Evolutionary conservation across 768 basidiomycete species (phyloP), one percentile per base, ranked within the genome.

Genomic region (Termitomyces sp.): DNA sequence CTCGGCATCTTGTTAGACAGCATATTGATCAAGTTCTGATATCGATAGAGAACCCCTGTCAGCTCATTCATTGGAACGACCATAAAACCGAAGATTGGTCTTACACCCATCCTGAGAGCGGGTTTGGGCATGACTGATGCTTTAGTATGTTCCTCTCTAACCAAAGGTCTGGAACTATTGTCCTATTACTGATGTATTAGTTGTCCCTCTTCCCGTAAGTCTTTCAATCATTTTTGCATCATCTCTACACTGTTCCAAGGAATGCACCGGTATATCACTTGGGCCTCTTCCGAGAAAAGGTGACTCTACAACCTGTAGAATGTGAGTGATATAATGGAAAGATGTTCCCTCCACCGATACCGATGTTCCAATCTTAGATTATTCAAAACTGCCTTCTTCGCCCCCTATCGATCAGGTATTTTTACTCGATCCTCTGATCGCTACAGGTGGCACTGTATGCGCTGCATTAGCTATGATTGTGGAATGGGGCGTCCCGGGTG

Each of bases 121-220:
- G 96, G 96, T 5, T 74, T 95, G 61, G 93, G 94, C 18, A 95
- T 98, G 93, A 83, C 89, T 0, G 92, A 96, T 64, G 92, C 90
- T 22, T 71, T 97, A 67, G 80, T 82, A 60, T 46, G 72, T 36
- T 63, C 24, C 24, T 36, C 46, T 27, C 13, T 12, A 22, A 36
- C 18, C 31, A 48, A 56, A 31, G 34, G 55, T 53, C 41, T 12
- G 10, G 52, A 31, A 22, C 9, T 12, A 26, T 46, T 8, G 32
- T 9, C 39, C 22, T 58, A 44, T 44, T 55, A 31, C 60, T 59
- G 41, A 59, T 10, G 29, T 51, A 41, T 9, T 48, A 82, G 73
- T 74, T 95, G 59, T 83, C 82, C 53, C 76, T 95, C 51, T 96
- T 95, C 71, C 94, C 94, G 79, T 89, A 77, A 39, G 90, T 44